Conservation (phyloP, 768 basidiomycete genomes). For the Kwoniella sp. region DNA sequence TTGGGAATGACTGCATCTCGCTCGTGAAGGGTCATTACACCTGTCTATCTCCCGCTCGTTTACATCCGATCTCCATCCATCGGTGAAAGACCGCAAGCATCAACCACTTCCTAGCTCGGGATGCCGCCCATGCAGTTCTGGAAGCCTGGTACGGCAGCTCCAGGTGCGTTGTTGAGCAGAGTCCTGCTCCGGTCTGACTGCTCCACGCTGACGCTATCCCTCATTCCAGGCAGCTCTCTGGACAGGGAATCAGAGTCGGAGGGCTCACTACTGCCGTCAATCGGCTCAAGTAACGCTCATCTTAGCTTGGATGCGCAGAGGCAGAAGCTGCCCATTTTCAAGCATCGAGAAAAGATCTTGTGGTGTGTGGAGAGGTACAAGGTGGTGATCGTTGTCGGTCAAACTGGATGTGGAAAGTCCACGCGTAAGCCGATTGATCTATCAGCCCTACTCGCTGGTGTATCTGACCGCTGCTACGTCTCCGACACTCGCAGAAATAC, state of each 20-base stretch:
- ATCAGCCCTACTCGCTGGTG: not conserved
- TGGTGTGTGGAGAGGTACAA: slow-evolving; percentile 79
- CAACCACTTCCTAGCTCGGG: not conserved
- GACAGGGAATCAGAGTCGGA: slow-evolving; percentile 78
- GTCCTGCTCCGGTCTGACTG: too few relatives aligned
- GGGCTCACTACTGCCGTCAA: slow-evolving; percentile 65
- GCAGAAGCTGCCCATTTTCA: slow-evolving; percentile 80
- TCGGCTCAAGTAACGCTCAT: slow-evolving; percentile 55
- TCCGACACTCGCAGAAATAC: too few relatives aligned
- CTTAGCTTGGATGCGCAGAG: slow-evolving; percentile 70
- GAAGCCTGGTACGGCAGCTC: slow-evolving; percentile 49
- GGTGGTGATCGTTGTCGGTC: slow-evolving; percentile 75
- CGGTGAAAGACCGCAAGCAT: too few relatives aligned
- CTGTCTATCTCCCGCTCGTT: too few relatives aligned
- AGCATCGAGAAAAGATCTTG: slow-evolving; percentile 80
- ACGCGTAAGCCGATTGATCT: slow-evolving; percentile 64
- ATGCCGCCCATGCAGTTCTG: slow-evolving; percentile 46
- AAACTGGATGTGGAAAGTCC: slow-evolving; percentile 96
- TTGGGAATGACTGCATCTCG: too few relatives aligned
- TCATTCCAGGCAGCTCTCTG: slow-evolving; percentile 63
- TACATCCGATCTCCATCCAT: too few relatives aligned
- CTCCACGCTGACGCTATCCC: not conserved
- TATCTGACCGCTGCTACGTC: too few relatives aligned
- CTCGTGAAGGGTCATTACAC: too few relatives aligned
- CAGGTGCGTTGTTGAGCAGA: too few relatives aligned